These are phyloP conservation scores for Brasenia schreberi DNA, from an alignment of 164 flowering plant species.

Conservation along the genomic window DNA sequence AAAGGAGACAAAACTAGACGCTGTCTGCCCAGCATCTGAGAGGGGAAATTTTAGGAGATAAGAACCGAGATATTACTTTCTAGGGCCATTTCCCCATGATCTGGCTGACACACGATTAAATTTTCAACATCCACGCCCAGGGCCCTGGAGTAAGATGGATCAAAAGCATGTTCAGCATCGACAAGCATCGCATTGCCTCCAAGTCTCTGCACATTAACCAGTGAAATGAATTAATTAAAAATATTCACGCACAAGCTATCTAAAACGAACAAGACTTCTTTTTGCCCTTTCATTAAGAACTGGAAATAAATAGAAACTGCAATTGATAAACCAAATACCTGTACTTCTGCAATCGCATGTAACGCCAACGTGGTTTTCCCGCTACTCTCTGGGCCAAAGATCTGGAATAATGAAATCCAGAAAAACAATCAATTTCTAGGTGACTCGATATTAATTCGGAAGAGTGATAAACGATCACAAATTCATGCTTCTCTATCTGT, in stretches of 20 bases:
- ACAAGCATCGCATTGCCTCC: slow-evolving; percentile 99
- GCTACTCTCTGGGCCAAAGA: slow-evolving; percentile 98
- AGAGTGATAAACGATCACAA: background rate
- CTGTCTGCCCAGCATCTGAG: no score
- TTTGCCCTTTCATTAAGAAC: background rate
- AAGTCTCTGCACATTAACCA: slow-evolving; percentile 39
- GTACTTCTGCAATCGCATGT: slow-evolving; percentile 99
- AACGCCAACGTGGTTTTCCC: slow-evolving; percentile 96
- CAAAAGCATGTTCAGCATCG: slow-evolving; percentile 99
- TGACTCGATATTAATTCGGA: background rate
- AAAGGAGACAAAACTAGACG: no score
- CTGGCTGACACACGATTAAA: slow-evolving; percentile 95
- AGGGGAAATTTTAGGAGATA: background rate
- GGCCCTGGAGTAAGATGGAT: slow-evolving; percentile 90
- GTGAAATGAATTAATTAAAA: no score
- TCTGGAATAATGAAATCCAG: slow-evolving; percentile 21
- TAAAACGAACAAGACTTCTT: background rate
- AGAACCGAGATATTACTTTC: slow-evolving; percentile 53
- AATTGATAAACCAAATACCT: slow-evolving; percentile 29
- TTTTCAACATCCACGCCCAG: slow-evolving; percentile 95
- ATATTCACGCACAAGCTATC: background rate
- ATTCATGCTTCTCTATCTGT: background rate
- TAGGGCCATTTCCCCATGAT: slow-evolving; percentile 95
- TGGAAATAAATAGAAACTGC: background rate
- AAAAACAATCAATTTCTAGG: background rate